A percentile compares a stretch with the other conserved stretches of the same genome.
Evolutionary conservation across 2,329 filamentous ascomycete genomes (phyloP).

Genomic region (Fusarium abutilonis): DNA sequence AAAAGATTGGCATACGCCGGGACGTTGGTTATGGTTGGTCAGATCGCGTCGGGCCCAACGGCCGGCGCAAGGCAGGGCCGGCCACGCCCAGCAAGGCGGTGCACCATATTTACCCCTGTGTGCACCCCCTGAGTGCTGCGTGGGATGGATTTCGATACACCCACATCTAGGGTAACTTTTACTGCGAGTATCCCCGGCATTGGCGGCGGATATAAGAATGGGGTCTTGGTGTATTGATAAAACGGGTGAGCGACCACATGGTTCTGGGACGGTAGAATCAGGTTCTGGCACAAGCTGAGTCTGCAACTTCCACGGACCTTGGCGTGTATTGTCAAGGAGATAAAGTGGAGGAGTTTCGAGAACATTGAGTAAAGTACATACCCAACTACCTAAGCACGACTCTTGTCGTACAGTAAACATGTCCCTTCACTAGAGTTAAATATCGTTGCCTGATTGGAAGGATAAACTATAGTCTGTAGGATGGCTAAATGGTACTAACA

Average conservation of each 20-base stretch:
- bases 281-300: slow-evolving; percentile 15
- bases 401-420: neutral
- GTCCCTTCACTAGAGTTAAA: neutral
- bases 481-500: too few species aligned
- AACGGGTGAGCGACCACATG: slow-evolving; percentile 26
- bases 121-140: slow-evolving; percentile 6
- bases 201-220: neutral
- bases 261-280: slow-evolving; percentile 23
- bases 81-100: slow-evolving; percentile 36
- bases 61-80: slow-evolving; percentile 27
- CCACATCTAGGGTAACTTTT: neutral
- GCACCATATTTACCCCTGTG: neutral
- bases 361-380: neutral
- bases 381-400: neutral
- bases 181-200: slow-evolving; percentile 2
- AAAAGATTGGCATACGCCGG: slow-evolving; percentile 24
- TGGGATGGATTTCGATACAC: slow-evolving; percentile 3
- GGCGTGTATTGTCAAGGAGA: neutral
- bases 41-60: slow-evolving; percentile 39
- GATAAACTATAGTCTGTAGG: neutral
- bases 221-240: slow-evolving; percentile 4
- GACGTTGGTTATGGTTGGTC: slow-evolving; percentile 21
- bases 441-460: too few species aligned
- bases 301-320: neutral
- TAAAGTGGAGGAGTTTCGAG: neutral